phyloP scores from a whole-genome alignment of 2,329 filamentous ascomycete genomes.

The Sarocladium oryzae region DNA sequence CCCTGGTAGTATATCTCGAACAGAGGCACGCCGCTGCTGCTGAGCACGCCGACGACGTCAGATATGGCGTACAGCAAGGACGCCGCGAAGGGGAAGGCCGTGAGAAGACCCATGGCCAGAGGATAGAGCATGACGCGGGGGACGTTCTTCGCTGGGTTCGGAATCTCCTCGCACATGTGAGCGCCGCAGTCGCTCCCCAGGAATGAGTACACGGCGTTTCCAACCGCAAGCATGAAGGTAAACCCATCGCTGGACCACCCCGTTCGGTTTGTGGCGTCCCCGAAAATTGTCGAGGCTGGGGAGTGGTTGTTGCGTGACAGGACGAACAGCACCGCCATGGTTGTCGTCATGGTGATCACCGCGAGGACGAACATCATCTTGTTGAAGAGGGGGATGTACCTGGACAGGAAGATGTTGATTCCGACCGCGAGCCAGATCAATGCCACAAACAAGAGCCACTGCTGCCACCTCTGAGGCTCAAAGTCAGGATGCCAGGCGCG shows the following conservation, averaged over 20 bases:
- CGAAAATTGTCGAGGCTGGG: constrained; percentile 1
- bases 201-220: constrained; percentile 14
- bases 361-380: constrained; percentile 7
- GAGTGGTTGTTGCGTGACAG: background rate
- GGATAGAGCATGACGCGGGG: constrained; percentile 5
- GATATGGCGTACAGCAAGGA: constrained; percentile 1
- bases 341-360: constrained; percentile 7
- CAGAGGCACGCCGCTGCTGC: constrained; percentile 49
- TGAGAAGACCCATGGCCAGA: constrained; percentile 1
- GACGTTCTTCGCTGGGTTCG: constrained; percentile 15
- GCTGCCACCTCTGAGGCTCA: constrained; percentile 53
- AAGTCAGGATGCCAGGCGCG: constrained; percentile 39
- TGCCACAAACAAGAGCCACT: constrained; percentile 61
- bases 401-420: constrained; percentile 51
- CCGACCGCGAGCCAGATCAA: constrained; percentile 52
- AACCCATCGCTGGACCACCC: constrained; percentile 6
- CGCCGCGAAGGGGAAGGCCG: constrained; percentile 1
- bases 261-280: background rate
- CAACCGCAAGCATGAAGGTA: constrained; percentile 2
- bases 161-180: constrained; percentile 19
- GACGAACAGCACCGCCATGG: constrained; percentile 2
- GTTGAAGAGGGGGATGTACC: constrained; percentile 2
- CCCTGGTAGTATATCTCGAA: constrained; percentile 58
- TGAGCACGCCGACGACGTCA: constrained; percentile 48
- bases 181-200: constrained; percentile 17